Evolutionary conservation across 345 rosid species (phyloP).

Genomic region (Lepidium sativum): DNA sequence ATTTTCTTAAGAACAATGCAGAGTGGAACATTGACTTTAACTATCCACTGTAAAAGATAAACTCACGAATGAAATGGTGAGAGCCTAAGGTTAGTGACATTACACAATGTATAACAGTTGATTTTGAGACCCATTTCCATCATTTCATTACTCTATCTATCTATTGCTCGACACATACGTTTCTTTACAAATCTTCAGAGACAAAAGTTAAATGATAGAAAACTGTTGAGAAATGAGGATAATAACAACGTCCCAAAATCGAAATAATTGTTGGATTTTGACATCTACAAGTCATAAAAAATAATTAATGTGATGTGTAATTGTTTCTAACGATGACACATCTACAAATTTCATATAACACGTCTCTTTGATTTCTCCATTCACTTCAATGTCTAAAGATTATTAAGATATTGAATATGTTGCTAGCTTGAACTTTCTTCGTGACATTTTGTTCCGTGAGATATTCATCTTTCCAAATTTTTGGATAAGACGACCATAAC

Average conservation of each 20-base stretch:
- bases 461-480: not conserved
- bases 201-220: slow-evolving; percentile 4
- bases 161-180: slow-evolving; percentile 5
- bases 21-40: not conserved
- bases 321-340: slow-evolving; percentile 20
- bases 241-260: not conserved
- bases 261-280: not conserved
- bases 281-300: not conserved
- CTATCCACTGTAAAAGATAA: slow-evolving; percentile 2
- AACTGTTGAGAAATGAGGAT: slow-evolving; percentile 3
- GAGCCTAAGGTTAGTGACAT: slow-evolving; percentile 4
- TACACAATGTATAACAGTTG: not conserved
- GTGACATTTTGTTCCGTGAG: slow-evolving; percentile 6
- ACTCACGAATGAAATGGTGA: slow-evolving; percentile 3
- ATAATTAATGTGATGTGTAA: slow-evolving; percentile 10
- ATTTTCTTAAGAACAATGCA: not conserved
- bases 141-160: not conserved
- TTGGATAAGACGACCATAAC: not conserved
- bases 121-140: slow-evolving; percentile 8
- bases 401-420: slow-evolving; percentile 8
- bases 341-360: slow-evolving; percentile 1
- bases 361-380: slow-evolving; percentile 17
- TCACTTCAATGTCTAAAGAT: slow-evolving; percentile 8
- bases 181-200: not conserved
- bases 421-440: not conserved